These are phyloP conservation scores for Sicyos edulis DNA, from an alignment of 306 rosid genomes.

Conservation along the genomic window DNA sequence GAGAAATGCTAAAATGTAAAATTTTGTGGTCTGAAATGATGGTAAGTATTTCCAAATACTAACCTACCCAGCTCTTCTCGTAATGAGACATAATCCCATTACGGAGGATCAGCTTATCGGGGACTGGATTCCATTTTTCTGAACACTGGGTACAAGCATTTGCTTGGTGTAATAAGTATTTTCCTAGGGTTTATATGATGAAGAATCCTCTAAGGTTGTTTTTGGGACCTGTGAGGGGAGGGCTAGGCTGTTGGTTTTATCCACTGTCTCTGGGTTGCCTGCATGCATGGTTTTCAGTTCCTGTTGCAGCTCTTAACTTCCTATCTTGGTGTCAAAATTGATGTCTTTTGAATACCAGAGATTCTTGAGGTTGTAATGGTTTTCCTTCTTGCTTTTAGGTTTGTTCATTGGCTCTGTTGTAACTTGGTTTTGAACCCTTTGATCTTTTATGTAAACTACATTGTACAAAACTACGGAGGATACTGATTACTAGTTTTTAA, in stretches of 20 bases:
- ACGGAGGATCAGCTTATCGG: no score
- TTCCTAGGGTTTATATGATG: no score
- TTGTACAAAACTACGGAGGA: neutral
- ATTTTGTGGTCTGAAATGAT: no score
- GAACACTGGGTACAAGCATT: no score
- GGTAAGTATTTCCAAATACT: no score
- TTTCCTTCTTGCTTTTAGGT: constrained; percentile 51
- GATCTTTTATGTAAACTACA: neutral
- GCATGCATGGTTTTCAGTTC: constrained; percentile 45
- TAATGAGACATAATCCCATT: no score
- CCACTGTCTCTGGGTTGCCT: no score
- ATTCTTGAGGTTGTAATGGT: constrained; percentile 61
- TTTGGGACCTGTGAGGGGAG: no score
- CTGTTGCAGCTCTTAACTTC: constrained; percentile 50
- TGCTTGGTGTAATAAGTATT: no score
- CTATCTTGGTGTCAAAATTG: constrained; percentile 52
- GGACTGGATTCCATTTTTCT: no score
- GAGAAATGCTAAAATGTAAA: no score
- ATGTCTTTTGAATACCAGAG: constrained; percentile 58
- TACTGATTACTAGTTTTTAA: neutral
- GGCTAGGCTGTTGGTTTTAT: constrained; percentile 48
- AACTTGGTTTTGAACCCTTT: constrained; percentile 80
- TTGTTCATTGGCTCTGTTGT: constrained; percentile 61
- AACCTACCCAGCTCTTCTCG: no score
- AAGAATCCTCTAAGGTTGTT: neutral